Conservation (phyloP, 1,284 basidiomycete genomes). For the Fomitopsis betulina region DNA sequence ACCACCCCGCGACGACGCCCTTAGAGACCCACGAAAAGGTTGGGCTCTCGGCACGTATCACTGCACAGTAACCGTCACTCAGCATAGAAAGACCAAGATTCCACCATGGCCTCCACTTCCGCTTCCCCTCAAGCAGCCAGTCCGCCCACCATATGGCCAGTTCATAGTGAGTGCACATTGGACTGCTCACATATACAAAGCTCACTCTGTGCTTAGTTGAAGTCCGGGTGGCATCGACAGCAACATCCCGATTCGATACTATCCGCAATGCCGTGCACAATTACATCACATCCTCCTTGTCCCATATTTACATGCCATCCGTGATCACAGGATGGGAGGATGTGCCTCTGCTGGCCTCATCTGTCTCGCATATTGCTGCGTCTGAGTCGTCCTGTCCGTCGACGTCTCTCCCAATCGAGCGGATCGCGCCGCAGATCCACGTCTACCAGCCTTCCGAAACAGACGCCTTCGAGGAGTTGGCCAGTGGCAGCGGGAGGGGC, state of each 20-base stretch:
- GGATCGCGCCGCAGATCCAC: slow-evolving; percentile 73
- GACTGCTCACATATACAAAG: neutral
- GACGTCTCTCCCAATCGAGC: slow-evolving; percentile 49
- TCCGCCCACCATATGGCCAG: slow-evolving; percentile 42
- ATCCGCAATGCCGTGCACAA: slow-evolving; percentile 59
- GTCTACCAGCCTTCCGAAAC: slow-evolving; percentile 78
- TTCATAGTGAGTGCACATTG: slow-evolving; percentile 45
- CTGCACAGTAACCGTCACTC: neutral
- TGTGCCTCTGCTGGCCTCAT: slow-evolving; percentile 61
- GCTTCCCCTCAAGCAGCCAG: slow-evolving; percentile 14
- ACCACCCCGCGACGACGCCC: too few relatives aligned
- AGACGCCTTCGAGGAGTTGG: slow-evolving; percentile 76
- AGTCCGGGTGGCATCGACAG: slow-evolving; percentile 65
- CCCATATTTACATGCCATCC: slow-evolving; percentile 61
- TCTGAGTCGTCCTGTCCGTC: slow-evolving; percentile 62
- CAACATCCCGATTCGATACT: slow-evolving; percentile 68
- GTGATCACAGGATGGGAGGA: slow-evolving; percentile 72
- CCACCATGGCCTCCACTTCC: slow-evolving; percentile 17
- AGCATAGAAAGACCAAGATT: slow-evolving; percentile 20
- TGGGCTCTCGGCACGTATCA: too few relatives aligned
- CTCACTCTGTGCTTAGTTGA: slow-evolving; percentile 61
- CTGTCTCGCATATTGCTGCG: slow-evolving; percentile 77
- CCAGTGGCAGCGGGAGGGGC: slow-evolving; percentile 55
- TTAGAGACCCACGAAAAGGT: too few relatives aligned
- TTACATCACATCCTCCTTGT: slow-evolving; percentile 56